Conservation (phyloP, 768 basidiomycete genomes). For the Lactarius evosmus region DNA sequence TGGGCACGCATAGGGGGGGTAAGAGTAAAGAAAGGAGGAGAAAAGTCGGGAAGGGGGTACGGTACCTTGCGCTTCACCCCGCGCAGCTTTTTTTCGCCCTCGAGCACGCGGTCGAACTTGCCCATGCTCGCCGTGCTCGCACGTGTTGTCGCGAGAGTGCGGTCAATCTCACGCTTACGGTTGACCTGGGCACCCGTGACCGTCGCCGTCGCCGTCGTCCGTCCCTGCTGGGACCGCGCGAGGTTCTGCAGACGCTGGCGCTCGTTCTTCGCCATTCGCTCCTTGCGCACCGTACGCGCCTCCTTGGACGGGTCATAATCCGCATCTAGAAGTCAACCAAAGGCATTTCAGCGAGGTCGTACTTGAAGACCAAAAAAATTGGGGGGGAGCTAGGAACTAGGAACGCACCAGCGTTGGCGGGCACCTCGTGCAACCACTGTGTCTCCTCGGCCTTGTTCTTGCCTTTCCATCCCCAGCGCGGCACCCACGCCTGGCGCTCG, state of each 20-base stretch:
- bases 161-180: constrained; percentile 73
- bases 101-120: constrained; percentile 83
- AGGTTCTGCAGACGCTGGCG: constrained; percentile 70
- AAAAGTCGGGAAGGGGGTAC: too few species aligned
- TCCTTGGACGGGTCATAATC: constrained; percentile 77
- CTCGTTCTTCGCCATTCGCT: constrained; percentile 80
- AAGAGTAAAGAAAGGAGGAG: not conserved
- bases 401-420: constrained; percentile 74
- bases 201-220: constrained; percentile 12
- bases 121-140: constrained; percentile 94
- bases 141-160: constrained; percentile 70
- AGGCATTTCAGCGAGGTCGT: not conserved
- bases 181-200: constrained; percentile 36
- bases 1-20: not conserved
- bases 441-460: constrained; percentile 85
- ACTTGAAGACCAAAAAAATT: not conserved
- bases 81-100: constrained; percentile 85
- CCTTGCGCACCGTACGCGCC: constrained; percentile 77
- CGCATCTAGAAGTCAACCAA: constrained; percentile 47
- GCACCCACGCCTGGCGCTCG: constrained; percentile 88
- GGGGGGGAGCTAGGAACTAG: not conserved
- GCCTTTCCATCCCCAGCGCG: constrained; percentile 84
- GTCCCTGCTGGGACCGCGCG: constrained; percentile 48
- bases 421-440: constrained; percentile 92
- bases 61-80: constrained; percentile 91